Base-by-base conservation (phyloP, 805 yeast species). In the Pichia heedii region DNA sequence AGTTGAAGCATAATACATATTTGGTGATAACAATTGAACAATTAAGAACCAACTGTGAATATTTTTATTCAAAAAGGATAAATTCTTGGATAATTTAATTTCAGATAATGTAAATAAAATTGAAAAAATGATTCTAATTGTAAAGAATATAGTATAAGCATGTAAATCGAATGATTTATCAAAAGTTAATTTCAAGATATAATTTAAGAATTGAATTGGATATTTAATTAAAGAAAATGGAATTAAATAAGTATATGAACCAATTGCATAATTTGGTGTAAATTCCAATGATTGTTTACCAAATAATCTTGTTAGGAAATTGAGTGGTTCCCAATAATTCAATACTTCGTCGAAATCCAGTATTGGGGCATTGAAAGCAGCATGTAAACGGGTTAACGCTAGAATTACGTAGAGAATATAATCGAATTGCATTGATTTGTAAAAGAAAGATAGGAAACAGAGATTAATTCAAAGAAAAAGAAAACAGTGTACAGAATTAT, bases 251-350 rank as follows among this genome's bases (percentile, higher is more conserved):
- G 84, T 72, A 79, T 93, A 90, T 2, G 96, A 85, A 50, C 97
- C 66, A 43, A 89, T 85, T 16, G 95, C 86, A 55, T 76, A 86
- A 42, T 73, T 83, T 0, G 97, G 96, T 0, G 96, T 85, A 60
- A 89, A 90, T 57, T 89, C 97, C 97, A 97, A 89, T 0, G 97
- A 89, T 61, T 88, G 88, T 53, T 88, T 84, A 2, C 97, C 97
- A 60, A 87, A 86, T 3, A 82, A 83, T 50, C 95, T 73, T 1
- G 81, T 62, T 30, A 89, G 52, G 41, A 82, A 69, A 58, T 90
- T 89, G 45, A 90, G 66, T 1, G 97, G 96, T 51, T 90, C 97
- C 90, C 96, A 88, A 63, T 85, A 90, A 58, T 90, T 90, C 72
- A 76, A 90, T 0, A 75, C 80, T 61, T 90, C 97, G 61, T 90